Conservation (phyloP, 495 filamentous ascomycete genomes). For the Penicillium riverlandense region DNA sequence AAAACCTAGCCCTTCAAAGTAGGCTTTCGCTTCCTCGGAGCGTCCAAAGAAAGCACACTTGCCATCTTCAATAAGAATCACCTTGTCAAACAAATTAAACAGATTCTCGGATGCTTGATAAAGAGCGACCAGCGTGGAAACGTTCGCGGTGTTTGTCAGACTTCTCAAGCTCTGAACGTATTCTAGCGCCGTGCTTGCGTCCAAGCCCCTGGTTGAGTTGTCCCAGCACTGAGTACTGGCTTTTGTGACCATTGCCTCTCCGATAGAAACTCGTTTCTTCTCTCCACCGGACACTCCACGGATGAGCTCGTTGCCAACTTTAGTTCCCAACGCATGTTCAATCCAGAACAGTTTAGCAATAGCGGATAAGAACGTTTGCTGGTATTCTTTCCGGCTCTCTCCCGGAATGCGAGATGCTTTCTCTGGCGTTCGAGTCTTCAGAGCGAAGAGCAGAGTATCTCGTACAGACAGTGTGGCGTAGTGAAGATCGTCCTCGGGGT, state of each 20-base stretch:
- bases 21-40: slow-evolving; percentile 56
- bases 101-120: slow-evolving; percentile 84
- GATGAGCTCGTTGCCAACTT: slow-evolving; percentile 73
- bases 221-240: slow-evolving; percentile 73
- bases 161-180: slow-evolving; percentile 64
- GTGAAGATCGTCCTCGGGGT: slow-evolving; percentile 77
- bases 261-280: slow-evolving; percentile 53
- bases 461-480: slow-evolving; percentile 75
- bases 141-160: slow-evolving; percentile 72
- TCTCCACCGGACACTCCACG: slow-evolving; percentile 79
- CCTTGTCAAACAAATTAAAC: slow-evolving; percentile 82
- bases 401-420: slow-evolving; percentile 53
- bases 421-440: slow-evolving; percentile 73
- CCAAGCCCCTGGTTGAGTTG: slow-evolving; percentile 76
- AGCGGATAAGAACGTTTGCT: slow-evolving; percentile 59
- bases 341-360: slow-evolving; percentile 84
- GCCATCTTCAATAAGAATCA: slow-evolving; percentile 76
- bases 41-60: slow-evolving; percentile 77
- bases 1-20: slow-evolving; percentile 81
- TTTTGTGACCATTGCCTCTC: slow-evolving; percentile 60
- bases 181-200: slow-evolving; percentile 76
- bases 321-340: slow-evolving; percentile 71
- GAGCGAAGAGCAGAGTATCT: slow-evolving; percentile 74
- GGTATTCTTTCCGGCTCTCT: slow-evolving; percentile 59
- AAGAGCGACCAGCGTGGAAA: slow-evolving; percentile 69